Base-by-base conservation (phyloP, 2,329 filamentous ascomycete genomes). In the Exophiala spinifera region DNA sequence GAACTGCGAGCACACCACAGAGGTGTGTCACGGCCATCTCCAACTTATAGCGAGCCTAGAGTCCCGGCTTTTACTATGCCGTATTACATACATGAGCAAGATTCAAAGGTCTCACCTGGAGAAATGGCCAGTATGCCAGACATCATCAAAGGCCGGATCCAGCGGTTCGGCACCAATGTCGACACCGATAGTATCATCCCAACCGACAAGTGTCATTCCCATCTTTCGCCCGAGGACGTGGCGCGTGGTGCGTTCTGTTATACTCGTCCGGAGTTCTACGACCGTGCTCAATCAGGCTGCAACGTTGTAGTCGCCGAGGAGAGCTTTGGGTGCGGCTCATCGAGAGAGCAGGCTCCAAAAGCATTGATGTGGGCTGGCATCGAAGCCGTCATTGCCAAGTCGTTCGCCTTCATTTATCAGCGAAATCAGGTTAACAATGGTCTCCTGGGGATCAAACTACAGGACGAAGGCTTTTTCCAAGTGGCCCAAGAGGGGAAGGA, bases 401-500 rank as follows among this genome's bases (percentile, higher is more conserved):
- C 69, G 0, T 78, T 76, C 51, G 69, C 72, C 0, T 78, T 77
- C 60, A 78, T 78, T 54, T 77, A 73, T 49, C 65, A 66, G 4
- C 68, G 74, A 1, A 78, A 78, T 59, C 70, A 74, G 65, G 72
- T 75, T 0, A 75, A 66, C 36, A 61, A 77, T 0, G 76, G 76
- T 0, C 68, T 78, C 0, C 56, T 78, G 17, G 74, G 74, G 0
- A 74, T 78, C 43, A 66, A 63, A 3, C 67, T 78, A 10, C 42
- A 53, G 0, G 69, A 77, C 49, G 65, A 68, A 7, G 55, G 39
- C 0, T 53, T 53, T 21, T 53, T 48, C 23, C 34, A 7, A 17
- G 37, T 53, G 13, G 51, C 51, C 11, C 44, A 48, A 37, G 51
- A 53, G 20, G 51, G 45, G 5, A 39, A 34, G 31, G 44, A 47